Conservation (phyloP, 1,284 basidiomycete species). For the Boletus nobilissimus region DNA sequence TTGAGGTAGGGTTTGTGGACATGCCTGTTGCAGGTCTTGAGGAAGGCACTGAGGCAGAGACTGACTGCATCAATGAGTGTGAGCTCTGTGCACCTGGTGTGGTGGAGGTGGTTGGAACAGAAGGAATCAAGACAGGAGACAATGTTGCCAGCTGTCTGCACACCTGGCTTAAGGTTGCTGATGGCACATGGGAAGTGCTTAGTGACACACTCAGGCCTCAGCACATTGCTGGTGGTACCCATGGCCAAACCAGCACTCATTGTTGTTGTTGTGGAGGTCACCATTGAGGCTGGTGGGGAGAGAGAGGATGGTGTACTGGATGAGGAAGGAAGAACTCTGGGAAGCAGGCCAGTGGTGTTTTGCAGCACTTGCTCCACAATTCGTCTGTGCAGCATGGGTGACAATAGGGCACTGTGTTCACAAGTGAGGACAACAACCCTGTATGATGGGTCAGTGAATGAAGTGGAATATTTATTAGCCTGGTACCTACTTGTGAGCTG, state of each 20-base stretch:
- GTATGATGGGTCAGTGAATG: slow-evolving; percentile 5
- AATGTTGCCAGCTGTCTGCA: slow-evolving; percentile 30
- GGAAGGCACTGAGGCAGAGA: background rate
- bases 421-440: slow-evolving; percentile 7
- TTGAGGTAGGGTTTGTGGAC: slow-evolving; percentile 11
- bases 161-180: slow-evolving; percentile 9
- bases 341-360: background rate
- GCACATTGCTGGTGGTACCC: background rate
- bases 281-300: background rate
- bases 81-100: background rate
- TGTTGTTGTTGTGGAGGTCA: slow-evolving; percentile 7
- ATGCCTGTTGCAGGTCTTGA: background rate
- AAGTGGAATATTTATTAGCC: too few species aligned
- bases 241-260: background rate
- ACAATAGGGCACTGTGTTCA: background rate
- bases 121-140: background rate
- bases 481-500: too few species aligned
- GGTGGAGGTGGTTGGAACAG: background rate
- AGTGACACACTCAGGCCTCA: slow-evolving; percentile 4
- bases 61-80: background rate
- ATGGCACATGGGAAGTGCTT: slow-evolving; percentile 8
- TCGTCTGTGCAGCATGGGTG: background rate
- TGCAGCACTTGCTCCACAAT: slow-evolving; percentile 12
- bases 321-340: slow-evolving; percentile 17
- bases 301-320: background rate